Evolutionary conservation across 139 green algal genomes (phyloP).

Genomic region (Haematococcus sp.): DNA sequence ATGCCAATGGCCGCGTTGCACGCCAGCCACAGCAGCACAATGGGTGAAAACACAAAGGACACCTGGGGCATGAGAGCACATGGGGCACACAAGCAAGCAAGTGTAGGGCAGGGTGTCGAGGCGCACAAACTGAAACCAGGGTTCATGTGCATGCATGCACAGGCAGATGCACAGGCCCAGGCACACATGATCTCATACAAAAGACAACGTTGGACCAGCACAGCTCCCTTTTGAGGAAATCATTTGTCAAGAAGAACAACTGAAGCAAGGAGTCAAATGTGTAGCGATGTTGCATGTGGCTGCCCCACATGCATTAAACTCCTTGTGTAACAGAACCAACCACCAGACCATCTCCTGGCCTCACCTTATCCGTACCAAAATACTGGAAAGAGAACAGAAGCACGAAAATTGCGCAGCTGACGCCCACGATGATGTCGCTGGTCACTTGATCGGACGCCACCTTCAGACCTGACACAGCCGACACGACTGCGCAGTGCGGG

Average conservation of each 20-base stretch:
- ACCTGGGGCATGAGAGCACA: background rate
- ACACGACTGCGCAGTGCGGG: slow-evolving; percentile 21
- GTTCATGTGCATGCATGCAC: background rate
- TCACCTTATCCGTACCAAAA: slow-evolving; percentile 45
- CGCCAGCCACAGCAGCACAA: slow-evolving; percentile 53
- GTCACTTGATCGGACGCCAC: slow-evolving; percentile 3
- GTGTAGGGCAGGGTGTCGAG: no score
- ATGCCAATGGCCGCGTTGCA: slow-evolving; percentile 43
- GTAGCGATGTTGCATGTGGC: background rate
- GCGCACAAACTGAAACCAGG: no score
- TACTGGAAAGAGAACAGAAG: slow-evolving; percentile 57
- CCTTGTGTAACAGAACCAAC: background rate
- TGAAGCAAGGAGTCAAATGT: no score
- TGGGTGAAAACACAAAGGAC: slow-evolving; percentile 49
- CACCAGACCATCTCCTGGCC: background rate
- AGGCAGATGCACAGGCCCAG: no score
- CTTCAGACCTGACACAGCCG: slow-evolving; percentile 23
- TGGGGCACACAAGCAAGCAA: no score
- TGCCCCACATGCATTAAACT: background rate
- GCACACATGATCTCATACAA: no score
- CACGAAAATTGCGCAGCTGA: slow-evolving; percentile 31
- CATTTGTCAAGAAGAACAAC: no score
- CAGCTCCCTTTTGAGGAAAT: no score
- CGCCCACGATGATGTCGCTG: slow-evolving; percentile 11
- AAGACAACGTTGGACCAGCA: no score